These are phyloP conservation scores for Zygosaccharomyces sapae DNA, from an alignment of 1,139 yeast genomes.

Conservation along the genomic window DNA sequence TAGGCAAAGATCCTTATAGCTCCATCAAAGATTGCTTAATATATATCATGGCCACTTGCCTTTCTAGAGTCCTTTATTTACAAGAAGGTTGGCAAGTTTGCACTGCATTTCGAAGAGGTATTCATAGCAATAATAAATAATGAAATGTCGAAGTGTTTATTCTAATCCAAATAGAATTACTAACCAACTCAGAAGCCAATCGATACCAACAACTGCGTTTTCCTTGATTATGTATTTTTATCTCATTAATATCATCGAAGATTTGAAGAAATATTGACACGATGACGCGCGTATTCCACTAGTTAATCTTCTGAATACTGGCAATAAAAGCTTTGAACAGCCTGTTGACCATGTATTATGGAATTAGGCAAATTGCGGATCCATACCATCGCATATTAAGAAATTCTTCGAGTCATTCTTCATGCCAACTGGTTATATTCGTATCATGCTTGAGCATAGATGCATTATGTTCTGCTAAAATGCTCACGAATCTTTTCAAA, in stretches of 20 bases:
- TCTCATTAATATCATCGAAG: background rate
- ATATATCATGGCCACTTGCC: no score
- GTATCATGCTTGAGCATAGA: constrained; percentile 91
- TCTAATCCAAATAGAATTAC: no score
- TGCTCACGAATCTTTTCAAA: constrained; percentile 67
- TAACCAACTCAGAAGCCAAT: no score
- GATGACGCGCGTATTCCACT: constrained; percentile 4
- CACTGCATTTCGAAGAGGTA: no score
- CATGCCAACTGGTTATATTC: constrained; percentile 82
- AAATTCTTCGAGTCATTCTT: constrained; percentile 74
- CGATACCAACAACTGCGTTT: no score
- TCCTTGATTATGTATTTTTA: background rate
- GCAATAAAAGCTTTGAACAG: background rate
- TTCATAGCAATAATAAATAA: no score
- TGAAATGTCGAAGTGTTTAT: no score
- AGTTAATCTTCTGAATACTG: background rate
- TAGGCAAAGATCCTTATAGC: background rate
- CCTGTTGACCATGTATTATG: constrained; percentile 50
- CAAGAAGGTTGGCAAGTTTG: no score
- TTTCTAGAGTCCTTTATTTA: no score
- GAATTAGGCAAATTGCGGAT: constrained; percentile 54
- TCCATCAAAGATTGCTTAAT: no score
- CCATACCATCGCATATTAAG: constrained; percentile 58
- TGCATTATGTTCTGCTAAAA: constrained; percentile 84
- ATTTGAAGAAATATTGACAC: constrained; percentile 1